These are phyloP conservation scores for Ophiocordyceps unilateralis DNA, from an alignment of 2,329 filamentous ascomycete genomes.

Conservation along the genomic window DNA sequence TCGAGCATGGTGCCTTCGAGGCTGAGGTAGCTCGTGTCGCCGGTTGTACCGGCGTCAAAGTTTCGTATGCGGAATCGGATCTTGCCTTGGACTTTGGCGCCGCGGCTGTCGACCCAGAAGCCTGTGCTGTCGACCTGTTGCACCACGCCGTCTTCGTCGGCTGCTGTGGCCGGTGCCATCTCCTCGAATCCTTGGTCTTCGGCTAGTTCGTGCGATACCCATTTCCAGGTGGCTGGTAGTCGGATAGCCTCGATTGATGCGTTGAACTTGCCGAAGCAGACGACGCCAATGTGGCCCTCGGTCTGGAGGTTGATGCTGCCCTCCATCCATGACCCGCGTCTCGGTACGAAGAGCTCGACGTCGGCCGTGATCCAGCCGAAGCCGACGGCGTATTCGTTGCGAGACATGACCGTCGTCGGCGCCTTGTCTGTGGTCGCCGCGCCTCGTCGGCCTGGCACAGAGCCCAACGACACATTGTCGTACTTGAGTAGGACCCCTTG, in stretches of 20 bases:
- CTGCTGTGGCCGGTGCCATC: constrained; percentile 21
- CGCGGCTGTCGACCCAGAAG: constrained; percentile 59
- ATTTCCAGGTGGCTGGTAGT: constrained; percentile 65
- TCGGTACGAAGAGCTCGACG: constrained; percentile 67
- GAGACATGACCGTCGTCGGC: constrained; percentile 28
- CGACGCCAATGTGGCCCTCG: constrained; percentile 73
- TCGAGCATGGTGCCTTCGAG: constrained; percentile 77
- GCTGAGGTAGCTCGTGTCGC: constrained; percentile 62
- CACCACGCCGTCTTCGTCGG: constrained; percentile 33
- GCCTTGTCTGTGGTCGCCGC: constrained; percentile 30
- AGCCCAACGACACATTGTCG: constrained; percentile 48
- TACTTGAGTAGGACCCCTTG: constrained; percentile 62
- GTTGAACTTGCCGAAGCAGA: constrained; percentile 86
- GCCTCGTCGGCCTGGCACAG: constrained; percentile 32
- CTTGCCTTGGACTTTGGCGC: constrained; percentile 51
- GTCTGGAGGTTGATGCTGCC: constrained; percentile 75
- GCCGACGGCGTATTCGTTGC: constrained; percentile 72
- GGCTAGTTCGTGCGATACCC: constrained; percentile 41
- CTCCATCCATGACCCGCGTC: constrained; percentile 55
- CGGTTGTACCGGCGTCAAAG: constrained; percentile 63
- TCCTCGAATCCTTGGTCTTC: constrained; percentile 24
- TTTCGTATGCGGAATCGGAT: constrained; percentile 68
- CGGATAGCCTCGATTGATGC: constrained; percentile 65
- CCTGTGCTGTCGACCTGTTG: constrained; percentile 39
- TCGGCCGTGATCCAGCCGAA: constrained; percentile 83